Conservation (phyloP, 1,284 basidiomycete species). For the Cystobasidium sp. region DNA sequence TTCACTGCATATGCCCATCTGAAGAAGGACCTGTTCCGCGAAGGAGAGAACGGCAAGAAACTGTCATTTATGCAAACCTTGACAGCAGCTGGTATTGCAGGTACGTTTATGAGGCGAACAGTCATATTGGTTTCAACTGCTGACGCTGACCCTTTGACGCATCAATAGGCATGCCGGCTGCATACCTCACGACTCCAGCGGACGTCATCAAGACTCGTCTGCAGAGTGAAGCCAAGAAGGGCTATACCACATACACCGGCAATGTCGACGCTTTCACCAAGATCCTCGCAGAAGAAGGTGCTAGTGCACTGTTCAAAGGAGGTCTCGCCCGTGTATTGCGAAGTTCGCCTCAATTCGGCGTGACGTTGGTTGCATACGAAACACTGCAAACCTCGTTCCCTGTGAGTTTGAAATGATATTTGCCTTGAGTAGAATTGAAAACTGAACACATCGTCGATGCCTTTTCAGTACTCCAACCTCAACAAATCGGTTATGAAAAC, state of each 20-base stretch:
- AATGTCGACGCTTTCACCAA: conserved; percentile 84
- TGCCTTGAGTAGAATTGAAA: background rate
- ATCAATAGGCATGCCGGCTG: conserved; percentile 39
- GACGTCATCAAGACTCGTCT: conserved; percentile 99
- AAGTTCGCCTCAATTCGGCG: conserved; percentile 61
- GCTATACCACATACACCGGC: conserved; percentile 91
- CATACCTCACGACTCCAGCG: conserved; percentile 78
- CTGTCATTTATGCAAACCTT: conserved; percentile 90
- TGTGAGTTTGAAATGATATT: conserved; percentile 39
- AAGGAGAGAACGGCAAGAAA: conserved; percentile 93
- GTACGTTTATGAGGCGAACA: too few relatives aligned
- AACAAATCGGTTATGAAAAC: conserved; percentile 61
- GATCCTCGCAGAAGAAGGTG: conserved; percentile 78
- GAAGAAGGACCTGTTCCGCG: conserved; percentile 91
- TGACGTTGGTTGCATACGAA: conserved; percentile 63
- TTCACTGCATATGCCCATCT: conserved; percentile 62
- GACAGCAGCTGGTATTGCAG: conserved; percentile 73
- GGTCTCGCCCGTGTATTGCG: conserved; percentile 87
- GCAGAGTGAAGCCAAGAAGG: conserved; percentile 92
- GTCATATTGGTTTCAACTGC: too few relatives aligned
- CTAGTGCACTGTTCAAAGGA: conserved; percentile 91
- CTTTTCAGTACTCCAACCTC: conserved; percentile 28
- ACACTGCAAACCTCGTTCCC: conserved; percentile 73
- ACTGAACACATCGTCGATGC: background rate
- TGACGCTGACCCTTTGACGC: too few relatives aligned